Percentiles rank a stretch among this genome's conserved stretches.
phyloP scores from a whole-genome alignment of 352 stramenopile genomes.

The Globisporangium sylvaticum region DNA sequence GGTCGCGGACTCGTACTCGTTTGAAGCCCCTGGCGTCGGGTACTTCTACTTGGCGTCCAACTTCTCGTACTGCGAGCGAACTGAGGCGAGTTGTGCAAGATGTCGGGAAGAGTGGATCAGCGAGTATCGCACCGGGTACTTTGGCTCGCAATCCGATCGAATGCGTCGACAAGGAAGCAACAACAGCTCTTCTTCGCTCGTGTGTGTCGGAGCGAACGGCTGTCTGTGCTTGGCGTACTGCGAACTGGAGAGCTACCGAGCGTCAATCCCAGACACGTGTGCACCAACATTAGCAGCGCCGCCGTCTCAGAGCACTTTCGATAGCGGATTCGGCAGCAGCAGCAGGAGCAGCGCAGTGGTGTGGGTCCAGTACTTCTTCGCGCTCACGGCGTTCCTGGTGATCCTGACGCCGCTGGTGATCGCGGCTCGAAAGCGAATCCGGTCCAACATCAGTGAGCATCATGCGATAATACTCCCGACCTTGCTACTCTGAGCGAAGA shows the following conservation, averaged over 20 bases:
- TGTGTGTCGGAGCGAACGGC: conserved; percentile 28
- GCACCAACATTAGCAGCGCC: background rate
- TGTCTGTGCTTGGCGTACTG: conserved; percentile 46
- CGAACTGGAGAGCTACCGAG: conserved; percentile 17
- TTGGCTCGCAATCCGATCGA: conserved; percentile 7
- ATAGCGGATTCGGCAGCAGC: background rate
- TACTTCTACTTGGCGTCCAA: conserved; percentile 26
- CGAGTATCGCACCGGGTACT: background rate
- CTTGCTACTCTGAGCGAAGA: too few relatives aligned
- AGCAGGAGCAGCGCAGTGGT: background rate
- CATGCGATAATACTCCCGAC: background rate
- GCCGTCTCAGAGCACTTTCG: background rate
- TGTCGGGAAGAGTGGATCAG: background rate
- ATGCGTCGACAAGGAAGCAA: background rate
- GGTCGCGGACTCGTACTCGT: background rate
- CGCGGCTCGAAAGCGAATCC: background rate
- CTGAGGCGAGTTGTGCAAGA: background rate
- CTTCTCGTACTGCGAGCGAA: conserved; percentile 8
- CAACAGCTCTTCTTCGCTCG: conserved; percentile 11
- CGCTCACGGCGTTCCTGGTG: background rate
- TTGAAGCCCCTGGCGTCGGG: conserved; percentile 25
- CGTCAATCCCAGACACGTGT: background rate
- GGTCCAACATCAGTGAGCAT: background rate
- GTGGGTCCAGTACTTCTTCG: background rate
- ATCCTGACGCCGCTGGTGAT: background rate